Base-by-base conservation (phyloP, 2,329 filamentous ascomycete genomes). In the Cladosporium austrohemisphaericum region DNA sequence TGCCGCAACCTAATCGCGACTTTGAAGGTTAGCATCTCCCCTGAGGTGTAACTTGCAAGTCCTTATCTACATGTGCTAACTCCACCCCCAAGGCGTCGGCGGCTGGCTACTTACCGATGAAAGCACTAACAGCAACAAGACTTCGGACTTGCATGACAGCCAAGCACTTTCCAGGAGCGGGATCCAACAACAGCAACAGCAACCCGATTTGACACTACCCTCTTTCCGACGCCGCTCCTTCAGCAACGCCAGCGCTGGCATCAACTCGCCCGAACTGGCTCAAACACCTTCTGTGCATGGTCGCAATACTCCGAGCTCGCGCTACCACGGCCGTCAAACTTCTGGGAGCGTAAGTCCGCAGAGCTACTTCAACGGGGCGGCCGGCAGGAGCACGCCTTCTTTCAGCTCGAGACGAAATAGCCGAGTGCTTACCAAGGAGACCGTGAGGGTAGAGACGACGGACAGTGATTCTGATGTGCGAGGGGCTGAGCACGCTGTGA, bases 201-300 rank as follows among this genome's bases (percentile, higher is more conserved):
- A 26, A 7, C 14, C 29, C 14, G 32, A 25, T 19, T 9, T 9
- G 11, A 11, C 35, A 16, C 35, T 26, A 23, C 19, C 23, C 3
- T 19, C 26, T 6, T 35, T 36, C 19, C 35, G 37, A 10, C 35
- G 45, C 14, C 45, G 35, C 25, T 49, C 45, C 2, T 46, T 46
- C 23, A 23, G 43, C 6, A 25, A 25, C 11, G 20, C 25, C 10
- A 47, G 32, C 14, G 41, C n/a, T 13, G 45, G 35, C 2, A 22
- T 49, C 3, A 49, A 49, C 26, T 49, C 45, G 28, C 45, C 45
- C 8, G 45, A 49, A 18, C 10, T 49, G 5, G 11, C 36, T 22
- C 23, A 33, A 9, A 46, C 31, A 10, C 31, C 31, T 37, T 25
- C 22, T 10, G 18, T 18, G 3, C 18, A 23, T 9, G 19, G 45